phyloP scores from a whole-genome alignment of 805 yeast genomes.

The Saccharomyces paradoxus region DNA sequence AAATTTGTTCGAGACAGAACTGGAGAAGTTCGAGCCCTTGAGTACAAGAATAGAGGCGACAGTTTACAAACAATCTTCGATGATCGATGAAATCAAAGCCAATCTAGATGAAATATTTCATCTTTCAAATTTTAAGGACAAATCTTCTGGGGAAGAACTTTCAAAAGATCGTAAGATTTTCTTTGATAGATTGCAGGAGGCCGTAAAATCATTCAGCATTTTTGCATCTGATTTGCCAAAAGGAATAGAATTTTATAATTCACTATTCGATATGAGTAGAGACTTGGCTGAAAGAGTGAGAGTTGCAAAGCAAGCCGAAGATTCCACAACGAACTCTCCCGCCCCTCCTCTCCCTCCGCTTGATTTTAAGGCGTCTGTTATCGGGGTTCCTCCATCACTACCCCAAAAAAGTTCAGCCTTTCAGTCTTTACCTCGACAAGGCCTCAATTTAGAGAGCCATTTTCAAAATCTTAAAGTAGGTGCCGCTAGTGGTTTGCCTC shows the following conservation, averaged over 20 bases:
- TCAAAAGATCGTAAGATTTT: constrained; percentile 29
- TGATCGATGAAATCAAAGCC: constrained; percentile 40
- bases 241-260: constrained; percentile 57
- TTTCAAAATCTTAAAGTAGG: constrained; percentile 2
- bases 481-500: background rate
- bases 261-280: constrained; percentile 29
- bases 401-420: background rate
- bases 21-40: constrained; percentile 66
- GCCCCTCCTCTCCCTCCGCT: constrained; percentile 7
- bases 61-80: constrained; percentile 51
- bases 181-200: constrained; percentile 38
- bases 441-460: background rate
- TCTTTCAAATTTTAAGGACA: constrained; percentile 38
- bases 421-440: background rate
- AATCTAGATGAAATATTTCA: constrained; percentile 40
- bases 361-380: background rate
- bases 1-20: constrained; percentile 58
- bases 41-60: constrained; percentile 60
- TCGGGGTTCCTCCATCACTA: background rate
- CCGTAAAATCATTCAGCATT: constrained; percentile 50
- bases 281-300: constrained; percentile 9
- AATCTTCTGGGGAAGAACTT: constrained; percentile 32
- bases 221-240: constrained; percentile 51
- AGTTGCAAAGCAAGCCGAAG: constrained; percentile 1
- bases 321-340: background rate